Conservation (phyloP, 495 filamentous ascomycete species). For the Astrocystis sublimbata region DNA sequence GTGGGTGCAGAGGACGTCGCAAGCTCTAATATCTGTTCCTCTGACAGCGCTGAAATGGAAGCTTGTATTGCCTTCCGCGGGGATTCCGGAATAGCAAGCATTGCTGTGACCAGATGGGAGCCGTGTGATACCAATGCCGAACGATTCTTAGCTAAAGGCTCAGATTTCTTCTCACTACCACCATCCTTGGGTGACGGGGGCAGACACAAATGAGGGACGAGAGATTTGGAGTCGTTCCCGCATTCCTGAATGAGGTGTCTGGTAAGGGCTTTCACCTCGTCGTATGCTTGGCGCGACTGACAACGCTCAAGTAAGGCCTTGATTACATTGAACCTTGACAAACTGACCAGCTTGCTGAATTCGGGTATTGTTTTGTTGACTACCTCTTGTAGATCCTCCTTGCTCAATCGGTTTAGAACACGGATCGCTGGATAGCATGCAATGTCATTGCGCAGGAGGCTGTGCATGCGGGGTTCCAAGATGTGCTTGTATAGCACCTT, state of each 20-base stretch:
- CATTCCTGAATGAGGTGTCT: constrained; percentile 60
- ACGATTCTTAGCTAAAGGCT: constrained; percentile 44
- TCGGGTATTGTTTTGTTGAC: constrained; percentile 67
- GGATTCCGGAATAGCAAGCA: constrained; percentile 44
- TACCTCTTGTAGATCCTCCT: constrained; percentile 74
- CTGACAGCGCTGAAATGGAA: constrained; percentile 41
- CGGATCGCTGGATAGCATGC: constrained; percentile 80
- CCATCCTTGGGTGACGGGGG: constrained; percentile 41
- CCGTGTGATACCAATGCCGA: constrained; percentile 46
- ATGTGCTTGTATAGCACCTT: constrained; percentile 75
- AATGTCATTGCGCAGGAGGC: constrained; percentile 81
- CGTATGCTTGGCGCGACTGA: constrained; percentile 54
- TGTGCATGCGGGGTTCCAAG: constrained; percentile 73
- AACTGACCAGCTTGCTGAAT: constrained; percentile 67
- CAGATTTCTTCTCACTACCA: constrained; percentile 38
- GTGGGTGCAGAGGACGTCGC: constrained; percentile 41
- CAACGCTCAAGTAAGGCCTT: constrained; percentile 83
- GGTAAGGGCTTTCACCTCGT: constrained; percentile 62
- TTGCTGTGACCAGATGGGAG: constrained; percentile 41
- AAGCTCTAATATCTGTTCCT: constrained; percentile 39
- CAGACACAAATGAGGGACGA: constrained; percentile 60
- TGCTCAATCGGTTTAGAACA: constrained; percentile 77
- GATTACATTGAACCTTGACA: constrained; percentile 73
- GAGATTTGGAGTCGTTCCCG: constrained; percentile 53
- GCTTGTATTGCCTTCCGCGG: constrained; percentile 44